phyloP scores from a whole-genome alignment of 371 early-diverging fungal genomes.

The Fennellomyces sp. region DNA sequence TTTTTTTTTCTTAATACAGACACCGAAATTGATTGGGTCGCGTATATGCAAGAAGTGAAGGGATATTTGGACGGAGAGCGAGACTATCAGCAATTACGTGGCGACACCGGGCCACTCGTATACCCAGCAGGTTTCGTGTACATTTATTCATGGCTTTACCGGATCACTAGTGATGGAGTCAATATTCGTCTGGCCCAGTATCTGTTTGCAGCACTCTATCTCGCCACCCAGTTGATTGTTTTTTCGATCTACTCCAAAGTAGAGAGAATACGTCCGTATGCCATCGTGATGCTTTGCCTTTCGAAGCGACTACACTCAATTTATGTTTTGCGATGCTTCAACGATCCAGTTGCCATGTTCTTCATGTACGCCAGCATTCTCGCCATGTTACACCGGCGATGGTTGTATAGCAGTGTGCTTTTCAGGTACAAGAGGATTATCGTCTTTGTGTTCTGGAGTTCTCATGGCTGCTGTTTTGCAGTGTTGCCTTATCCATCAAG shows the following conservation, averaged over 20 bases:
- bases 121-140: conserved; percentile 96
- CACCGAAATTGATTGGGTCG: conserved; percentile 94
- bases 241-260: conserved; percentile 66
- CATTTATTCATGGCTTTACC: conserved; percentile 73
- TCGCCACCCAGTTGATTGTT: conserved; percentile 66
- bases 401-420: conserved; percentile 56
- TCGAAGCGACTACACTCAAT: conserved; percentile 91
- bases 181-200: conserved; percentile 78
- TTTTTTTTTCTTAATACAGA: conserved; percentile 39
- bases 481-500: conserved; percentile 85
- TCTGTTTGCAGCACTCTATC: conserved; percentile 77
- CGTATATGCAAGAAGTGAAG: conserved; percentile 93
- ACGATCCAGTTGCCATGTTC: conserved; percentile 90
- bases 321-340: conserved; percentile 87
- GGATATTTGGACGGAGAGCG: conserved; percentile 80
- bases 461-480: conserved; percentile 28
- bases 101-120: conserved; percentile 95
- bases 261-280: conserved; percentile 62
- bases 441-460: background rate
- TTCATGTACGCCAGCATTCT: conserved; percentile 68
- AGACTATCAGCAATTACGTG: conserved; percentile 77
- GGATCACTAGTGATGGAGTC: conserved; percentile 70
- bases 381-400: conserved; percentile 57
- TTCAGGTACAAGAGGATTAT: conserved; percentile 56
- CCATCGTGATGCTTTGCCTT: conserved; percentile 61